phyloP scores from a whole-genome alignment of 306 rosid species.

The Rosa chinensis region DNA sequence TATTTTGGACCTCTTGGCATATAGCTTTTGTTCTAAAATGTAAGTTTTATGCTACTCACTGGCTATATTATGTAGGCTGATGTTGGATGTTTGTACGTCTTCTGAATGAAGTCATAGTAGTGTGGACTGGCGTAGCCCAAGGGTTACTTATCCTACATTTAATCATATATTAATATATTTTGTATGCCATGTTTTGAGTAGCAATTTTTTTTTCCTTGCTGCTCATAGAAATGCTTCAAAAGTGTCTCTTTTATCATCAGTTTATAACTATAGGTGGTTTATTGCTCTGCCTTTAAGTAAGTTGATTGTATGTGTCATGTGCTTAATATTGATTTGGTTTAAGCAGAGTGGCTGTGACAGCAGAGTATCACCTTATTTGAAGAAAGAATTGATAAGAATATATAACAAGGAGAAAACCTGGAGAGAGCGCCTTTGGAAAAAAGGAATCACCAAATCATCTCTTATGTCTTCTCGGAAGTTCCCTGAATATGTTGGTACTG shows the following conservation, averaged over 20 bases:
- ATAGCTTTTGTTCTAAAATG: not conserved
- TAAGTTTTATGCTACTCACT: not conserved
- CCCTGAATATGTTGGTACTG: conserved; percentile 80
- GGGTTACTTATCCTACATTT: not conserved
- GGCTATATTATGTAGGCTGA: not conserved
- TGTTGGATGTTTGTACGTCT: not conserved
- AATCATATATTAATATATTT: not conserved
- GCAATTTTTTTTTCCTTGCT: not conserved
- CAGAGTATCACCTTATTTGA: conserved; percentile 67
- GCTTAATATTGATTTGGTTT: conserved; percentile 37
- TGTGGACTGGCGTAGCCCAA: not conserved
- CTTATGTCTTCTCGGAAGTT: conserved; percentile 61
- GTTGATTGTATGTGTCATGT: not conserved
- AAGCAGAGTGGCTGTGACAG: conserved; percentile 59
- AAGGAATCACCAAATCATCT: conserved; percentile 74
- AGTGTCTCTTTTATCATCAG: not conserved
- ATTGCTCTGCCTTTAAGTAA: not conserved
- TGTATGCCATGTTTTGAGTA: not conserved
- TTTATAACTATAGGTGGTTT: not conserved
- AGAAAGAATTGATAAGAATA: conserved; percentile 71
- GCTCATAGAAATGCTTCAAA: not conserved
- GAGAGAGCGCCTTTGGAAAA: conserved; percentile 93
- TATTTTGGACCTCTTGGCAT: not conserved
- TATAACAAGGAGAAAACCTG: conserved; percentile 65
- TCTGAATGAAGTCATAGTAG: not conserved